Conservation (phyloP, 225 moss, liverwort and hornwort species). For the Sphagnum contortum region DNA sequence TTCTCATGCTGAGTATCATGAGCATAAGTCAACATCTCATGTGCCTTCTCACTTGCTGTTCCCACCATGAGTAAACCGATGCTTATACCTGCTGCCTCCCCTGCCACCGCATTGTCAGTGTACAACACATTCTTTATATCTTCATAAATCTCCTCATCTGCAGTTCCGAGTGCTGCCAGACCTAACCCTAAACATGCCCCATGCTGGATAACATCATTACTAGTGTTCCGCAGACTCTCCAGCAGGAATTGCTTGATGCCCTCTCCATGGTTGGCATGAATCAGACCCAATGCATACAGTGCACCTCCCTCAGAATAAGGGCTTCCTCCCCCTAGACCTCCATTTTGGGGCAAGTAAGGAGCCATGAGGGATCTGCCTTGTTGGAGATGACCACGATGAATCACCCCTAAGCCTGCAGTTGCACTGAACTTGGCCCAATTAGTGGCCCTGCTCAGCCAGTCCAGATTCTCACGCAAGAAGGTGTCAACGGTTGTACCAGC, state of each 20-base stretch:
- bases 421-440: conserved; percentile 99
- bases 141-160: conserved; percentile 91
- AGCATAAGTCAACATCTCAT: conserved; percentile 81
- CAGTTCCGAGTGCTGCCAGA: conserved; percentile 73
- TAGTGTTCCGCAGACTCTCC: conserved; percentile 63
- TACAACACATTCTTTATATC: conserved; percentile 66
- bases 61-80: conserved; percentile 84
- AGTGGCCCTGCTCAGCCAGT: conserved; percentile 77
- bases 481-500: conserved; percentile 93
- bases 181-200: conserved; percentile 95
- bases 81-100: conserved; percentile 92
- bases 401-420: conserved; percentile 87
- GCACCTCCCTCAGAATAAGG: conserved; percentile 91
- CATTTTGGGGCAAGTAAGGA: conserved; percentile 70
- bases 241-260: conserved; percentile 66
- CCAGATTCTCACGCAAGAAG: conserved; percentile 79
- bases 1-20: conserved; percentile 87
- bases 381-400: conserved; percentile 84
- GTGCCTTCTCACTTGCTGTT: conserved; percentile 63
- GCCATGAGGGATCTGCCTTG: conserved; percentile 79
- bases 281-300: conserved; percentile 86
- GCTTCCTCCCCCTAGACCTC: conserved; percentile 45
- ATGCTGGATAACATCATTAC: conserved; percentile 86
- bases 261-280: conserved; percentile 85
- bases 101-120: conserved; percentile 87